phyloP scores from a whole-genome alignment of 2,329 filamentous ascomycete species.

The Talaromyces sp. region DNA sequence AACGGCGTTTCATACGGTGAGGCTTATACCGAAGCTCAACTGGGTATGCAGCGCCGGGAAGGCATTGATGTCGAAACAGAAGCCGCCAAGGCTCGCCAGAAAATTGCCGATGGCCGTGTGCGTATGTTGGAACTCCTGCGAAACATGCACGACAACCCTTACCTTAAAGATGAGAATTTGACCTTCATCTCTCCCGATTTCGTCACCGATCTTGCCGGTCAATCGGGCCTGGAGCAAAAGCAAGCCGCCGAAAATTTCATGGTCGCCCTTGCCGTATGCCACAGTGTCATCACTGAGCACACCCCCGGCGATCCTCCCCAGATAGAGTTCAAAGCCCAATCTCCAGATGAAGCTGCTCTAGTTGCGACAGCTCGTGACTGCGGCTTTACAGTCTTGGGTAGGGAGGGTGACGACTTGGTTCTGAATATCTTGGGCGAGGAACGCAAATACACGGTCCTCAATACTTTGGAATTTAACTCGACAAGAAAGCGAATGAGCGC shows the following conservation, averaged over 20 bases:
- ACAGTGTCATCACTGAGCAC: conserved; percentile 89
- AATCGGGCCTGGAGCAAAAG: conserved; percentile 68
- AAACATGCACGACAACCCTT: conserved; percentile 79
- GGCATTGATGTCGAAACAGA: conserved; percentile 84
- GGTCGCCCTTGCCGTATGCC: conserved; percentile 90
- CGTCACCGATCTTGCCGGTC: conserved; percentile 73
- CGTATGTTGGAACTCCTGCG: conserved; percentile 68
- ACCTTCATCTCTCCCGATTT: conserved; percentile 93
- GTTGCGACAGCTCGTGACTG: conserved; percentile 92
- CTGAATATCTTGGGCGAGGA: conserved; percentile 85
- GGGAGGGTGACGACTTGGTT: conserved; percentile 72
- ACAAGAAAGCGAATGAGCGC: conserved; percentile 96
- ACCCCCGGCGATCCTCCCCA: conserved; percentile 83
- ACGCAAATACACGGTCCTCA: conserved; percentile 77
- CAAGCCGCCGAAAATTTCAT: conserved; percentile 83
- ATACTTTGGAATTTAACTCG: conserved; percentile 96
- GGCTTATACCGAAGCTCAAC: conserved; percentile 94
- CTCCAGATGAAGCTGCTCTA: conserved; percentile 89
- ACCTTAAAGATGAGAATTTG: conserved; percentile 79
- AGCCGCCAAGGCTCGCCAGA: conserved; percentile 61
- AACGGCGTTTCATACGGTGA: conserved; percentile 96
- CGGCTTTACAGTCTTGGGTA: conserved; percentile 86
- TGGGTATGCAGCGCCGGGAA: conserved; percentile 88
- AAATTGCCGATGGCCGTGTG: conserved; percentile 73
- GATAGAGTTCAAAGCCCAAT: conserved; percentile 95